These are phyloP conservation scores for Komagataella kurtzmanii DNA, from an alignment of 805 yeast species.

Conservation along the genomic window DNA sequence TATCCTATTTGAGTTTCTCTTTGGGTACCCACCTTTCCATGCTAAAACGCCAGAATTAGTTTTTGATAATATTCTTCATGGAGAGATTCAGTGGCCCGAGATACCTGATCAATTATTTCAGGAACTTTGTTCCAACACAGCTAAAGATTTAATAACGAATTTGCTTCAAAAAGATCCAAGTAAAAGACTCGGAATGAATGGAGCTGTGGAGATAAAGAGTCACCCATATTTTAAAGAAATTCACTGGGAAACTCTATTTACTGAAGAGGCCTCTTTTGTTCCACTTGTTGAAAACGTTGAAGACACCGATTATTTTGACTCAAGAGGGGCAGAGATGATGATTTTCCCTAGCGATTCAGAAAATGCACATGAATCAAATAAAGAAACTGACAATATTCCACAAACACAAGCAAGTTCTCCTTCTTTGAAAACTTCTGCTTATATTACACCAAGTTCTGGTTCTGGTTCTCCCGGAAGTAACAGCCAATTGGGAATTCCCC, in stretches of 20 bases:
- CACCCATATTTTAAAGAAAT: constrained; percentile 70
- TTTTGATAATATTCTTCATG: constrained; percentile 64
- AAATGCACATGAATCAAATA: constrained; percentile 17
- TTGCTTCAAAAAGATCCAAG: constrained; percentile 53
- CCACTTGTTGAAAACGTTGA: constrained; percentile 74
- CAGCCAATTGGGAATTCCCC: constrained; percentile 29
- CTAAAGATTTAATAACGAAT: constrained; percentile 58
- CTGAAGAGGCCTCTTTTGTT: constrained; percentile 67
- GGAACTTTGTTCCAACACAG: constrained; percentile 44
- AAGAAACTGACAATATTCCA: constrained; percentile 7
- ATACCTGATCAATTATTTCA: constrained; percentile 38
- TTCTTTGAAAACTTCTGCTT: constrained; percentile 10
- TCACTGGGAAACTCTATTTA: constrained; percentile 63
- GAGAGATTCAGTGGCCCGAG: constrained; percentile 78
- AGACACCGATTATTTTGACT: constrained; percentile 82
- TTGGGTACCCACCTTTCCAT: constrained; percentile 93
- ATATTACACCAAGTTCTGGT: constrained; percentile 12
- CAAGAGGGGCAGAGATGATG: constrained; percentile 71
- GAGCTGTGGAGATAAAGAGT: constrained; percentile 61
- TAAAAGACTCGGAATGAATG: constrained; percentile 63
- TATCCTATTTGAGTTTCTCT: constrained; percentile 79
- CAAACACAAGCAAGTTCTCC: constrained; percentile 1
- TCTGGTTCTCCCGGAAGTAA: constrained; percentile 10
- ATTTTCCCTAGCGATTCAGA: constrained; percentile 38
- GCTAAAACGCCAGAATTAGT: constrained; percentile 69